Base-by-base conservation (phyloP, 2,329 filamentous ascomycete genomes). In the Fusarium sp. region DNA sequence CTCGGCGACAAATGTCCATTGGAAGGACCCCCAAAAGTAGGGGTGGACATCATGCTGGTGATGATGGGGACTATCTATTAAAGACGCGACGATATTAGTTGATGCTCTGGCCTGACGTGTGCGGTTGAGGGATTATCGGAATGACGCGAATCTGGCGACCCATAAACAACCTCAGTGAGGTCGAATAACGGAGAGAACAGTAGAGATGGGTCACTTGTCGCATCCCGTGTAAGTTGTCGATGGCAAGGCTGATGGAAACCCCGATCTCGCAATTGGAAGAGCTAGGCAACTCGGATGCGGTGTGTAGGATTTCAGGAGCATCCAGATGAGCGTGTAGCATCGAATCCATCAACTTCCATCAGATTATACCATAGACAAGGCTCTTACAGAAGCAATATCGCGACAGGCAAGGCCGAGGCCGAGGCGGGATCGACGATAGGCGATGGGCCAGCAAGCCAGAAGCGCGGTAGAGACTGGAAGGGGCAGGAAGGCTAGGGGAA, bases 1-100 rank as follows among this genome's bases (percentile, higher is more conserved):
- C 83, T 79, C 72, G 87, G 85, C 76, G 87, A 87, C 73, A 83
- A 76, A 79, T 90, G 86, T 76, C 90, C 91, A 80, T 93, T 92
- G 75, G 86, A 84, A 76, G 88, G 83, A 80, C 87, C 84, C 71
- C 82, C 80, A 80, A 88, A 83, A 74, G 85, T 83, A 76, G 87
- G 85, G 80, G 84, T 85, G 82, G 87, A 87, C 83, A 90, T 88
- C 77, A 83, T 86, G 82, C 84, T 84, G 80, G 84, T 83, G 82
- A 87, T 85, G 81, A 84, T 82, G 83, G 85, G 84, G 77, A 84
- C 86, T 88, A 85, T 85, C 74, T 77, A 75, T 77, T 80, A 62
- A 56, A 71, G 71, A 75, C 75, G 70, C 73, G 74, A 72, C 69
- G 68, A 77, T 72, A 74, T 80, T 75, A 81, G 80, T 73, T 78